Base-by-base conservation (phyloP, 305 asterid genomes). In the Solanum hybrid region DNA sequence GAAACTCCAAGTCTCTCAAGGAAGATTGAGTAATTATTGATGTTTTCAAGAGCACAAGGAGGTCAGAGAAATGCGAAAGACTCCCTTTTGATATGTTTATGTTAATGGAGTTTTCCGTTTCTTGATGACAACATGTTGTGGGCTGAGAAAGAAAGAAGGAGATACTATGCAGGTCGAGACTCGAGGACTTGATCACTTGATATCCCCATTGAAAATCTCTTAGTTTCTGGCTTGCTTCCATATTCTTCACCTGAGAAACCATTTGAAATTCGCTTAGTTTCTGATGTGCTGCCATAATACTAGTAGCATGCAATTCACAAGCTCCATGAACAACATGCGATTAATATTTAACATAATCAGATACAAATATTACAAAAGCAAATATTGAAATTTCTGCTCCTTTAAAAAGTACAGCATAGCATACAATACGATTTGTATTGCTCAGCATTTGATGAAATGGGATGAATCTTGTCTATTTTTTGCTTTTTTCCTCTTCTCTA, bases 101-200 rank as follows among this genome's bases (percentile, higher is more conserved):
- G 79, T 86, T 92, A 6, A 97, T 73, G 89, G 98, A 95, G 91
- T 87, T 92, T 29, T 95, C 93, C 1, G 98, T 95, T 94, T 94
- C 95, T 88, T 93, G 98, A 72, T 85, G 86, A 51, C 94, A 93
- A 72, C 77, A n/a, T n/a, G 97, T 90, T 36, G 92, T 11, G 73
- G 95, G 95, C 40, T 94, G 97, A 5, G 94, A 93, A 22, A 93
- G 93, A 79, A 64, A 81, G 91, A 96, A 93, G 12, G 98, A 95
- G 91, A 96, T 71, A 46, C 91, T 94, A 35, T 94, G 95, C 16
- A 94, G 91, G 88, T 93, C 88, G 91, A 92, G 91, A 91, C 71
- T 91, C 4, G 91, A 88, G 11, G 96, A 92, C 87, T 87, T 81
- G 10, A 95, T 77, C n/a, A 32, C 88, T 73, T 93, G 93, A 88